Evolutionary conservation across 2,329 filamentous ascomycete genomes (phyloP), one percentile per base, ranked within the genome.

Genomic region (Kalmusia sp.): DNA sequence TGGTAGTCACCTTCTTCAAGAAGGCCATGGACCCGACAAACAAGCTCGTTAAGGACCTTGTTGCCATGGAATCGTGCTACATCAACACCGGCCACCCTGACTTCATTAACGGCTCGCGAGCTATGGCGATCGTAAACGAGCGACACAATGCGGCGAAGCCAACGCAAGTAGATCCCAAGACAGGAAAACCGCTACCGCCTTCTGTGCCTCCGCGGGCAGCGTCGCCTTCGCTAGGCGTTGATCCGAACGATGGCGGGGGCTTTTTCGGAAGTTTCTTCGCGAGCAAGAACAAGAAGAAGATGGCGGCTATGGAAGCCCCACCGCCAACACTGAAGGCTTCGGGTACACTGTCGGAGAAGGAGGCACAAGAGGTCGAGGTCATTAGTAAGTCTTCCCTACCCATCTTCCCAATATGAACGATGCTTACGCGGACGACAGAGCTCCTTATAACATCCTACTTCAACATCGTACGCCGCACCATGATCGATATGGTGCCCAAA

Each of bases 271-370:
- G 91, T 70, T 99, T 99, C 85, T 99, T 97, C 73, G 92, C 95
- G 9, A 93, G 91, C 71, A 99, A 98, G 86, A 99, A 98, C 81
- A 99, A 98, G 87, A 99, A 99, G 86, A 98, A 97, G 88, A 96
- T 96, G 79, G 95, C 95, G n/a, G 93, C 93, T 41, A 99, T 99
- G 95, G 95, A 99, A 75, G 83, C 95, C 12, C 95, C 95, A 33
- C 95, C 95, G 58, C 86, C 95, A 25, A 93, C 87, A 35, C 86
- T 99, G 52, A 99, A 97, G 81, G 95, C 95, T 28, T 96, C 92
- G 3, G 93, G 95, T 35, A 96, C 89, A 22, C 82, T 99, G 33
- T 96, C 91, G 4, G 95, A 99, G 79, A 92, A 95, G 57, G 95
- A 99, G 76, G 88, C 87, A 54, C 91, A 96, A 60, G 95, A 99